phyloP scores from a whole-genome alignment of 2,329 filamentous ascomycete species.

The Akanthomyces muscarius region DNA sequence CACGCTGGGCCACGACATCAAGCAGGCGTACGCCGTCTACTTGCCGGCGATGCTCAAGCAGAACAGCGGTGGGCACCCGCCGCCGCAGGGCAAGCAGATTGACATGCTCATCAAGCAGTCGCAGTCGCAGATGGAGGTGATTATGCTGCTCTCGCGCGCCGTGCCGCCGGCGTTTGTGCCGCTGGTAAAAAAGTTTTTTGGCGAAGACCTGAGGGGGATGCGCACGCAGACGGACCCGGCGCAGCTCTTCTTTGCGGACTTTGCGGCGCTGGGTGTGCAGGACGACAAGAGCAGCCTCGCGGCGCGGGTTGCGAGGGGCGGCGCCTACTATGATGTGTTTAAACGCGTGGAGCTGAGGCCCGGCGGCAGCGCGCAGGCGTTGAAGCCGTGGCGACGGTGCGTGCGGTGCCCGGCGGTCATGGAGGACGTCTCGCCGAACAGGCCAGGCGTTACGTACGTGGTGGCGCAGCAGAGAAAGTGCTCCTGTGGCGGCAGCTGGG shows the following conservation, averaged over 20 bases:
- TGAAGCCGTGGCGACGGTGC: constrained; percentile 35
- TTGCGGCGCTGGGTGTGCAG: constrained; percentile 62
- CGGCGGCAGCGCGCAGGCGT: constrained; percentile 13
- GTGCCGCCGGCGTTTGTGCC: constrained; percentile 46
- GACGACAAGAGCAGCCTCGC: constrained; percentile 50
- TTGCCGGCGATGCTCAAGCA: constrained; percentile 44
- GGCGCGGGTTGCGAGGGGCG: constrained; percentile 30
- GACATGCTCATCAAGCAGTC: constrained; percentile 43
- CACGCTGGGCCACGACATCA: constrained; percentile 45
- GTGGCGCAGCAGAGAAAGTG: constrained; percentile 53
- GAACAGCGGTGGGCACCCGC: constrained; percentile 30
- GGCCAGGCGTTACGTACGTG: constrained; percentile 51
- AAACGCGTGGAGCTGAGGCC: constrained; percentile 50
- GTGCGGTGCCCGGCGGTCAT: constrained; percentile 63
- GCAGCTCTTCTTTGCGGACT: constrained; percentile 69
- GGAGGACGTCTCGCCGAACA: constrained; percentile 50
- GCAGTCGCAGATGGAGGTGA: constrained; percentile 48
- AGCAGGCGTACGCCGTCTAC: constrained; percentile 45
- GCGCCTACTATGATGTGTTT: constrained; percentile 50
- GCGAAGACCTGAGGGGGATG: constrained; percentile 54
- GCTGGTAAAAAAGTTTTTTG: constrained; percentile 64
- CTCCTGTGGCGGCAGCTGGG: constrained; percentile 52
- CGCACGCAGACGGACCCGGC: constrained; percentile 59
- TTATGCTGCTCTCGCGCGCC: constrained; percentile 46
- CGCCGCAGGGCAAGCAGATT: constrained; percentile 40